Percentiles rank a stretch among this genome's conserved stretches.
Evolutionary conservation across 306 rosid species (phyloP).

Genomic region (Cicer yamashitae): DNA sequence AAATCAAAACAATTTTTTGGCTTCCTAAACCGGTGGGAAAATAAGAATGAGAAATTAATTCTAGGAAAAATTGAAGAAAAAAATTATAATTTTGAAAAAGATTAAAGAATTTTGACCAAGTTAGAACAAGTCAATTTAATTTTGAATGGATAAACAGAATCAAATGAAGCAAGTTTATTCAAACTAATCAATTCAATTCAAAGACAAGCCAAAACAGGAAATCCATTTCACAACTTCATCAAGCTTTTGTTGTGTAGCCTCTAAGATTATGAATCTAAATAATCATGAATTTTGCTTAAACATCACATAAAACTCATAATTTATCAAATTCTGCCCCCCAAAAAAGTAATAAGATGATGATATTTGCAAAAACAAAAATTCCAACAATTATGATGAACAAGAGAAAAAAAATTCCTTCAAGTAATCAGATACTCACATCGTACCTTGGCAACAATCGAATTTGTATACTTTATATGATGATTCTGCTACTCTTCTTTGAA

Average conservation of each 20-base stretch:
- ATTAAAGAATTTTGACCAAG: not conserved
- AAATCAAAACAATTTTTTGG: slow-evolving; percentile 11
- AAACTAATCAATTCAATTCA: slow-evolving; percentile 5
- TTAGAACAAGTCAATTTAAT: not conserved
- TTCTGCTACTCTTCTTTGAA: slow-evolving; percentile 27
- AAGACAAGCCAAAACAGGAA: not conserved
- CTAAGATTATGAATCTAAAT: slow-evolving; percentile 18
- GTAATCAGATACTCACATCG: slow-evolving; percentile 37
- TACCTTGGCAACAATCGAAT: slow-evolving; percentile 42
- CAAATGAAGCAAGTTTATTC: not conserved
- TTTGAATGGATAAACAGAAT: not conserved
- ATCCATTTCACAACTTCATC: slow-evolving; percentile 29
- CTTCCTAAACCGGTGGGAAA: not conserved
- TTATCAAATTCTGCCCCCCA: not conserved
- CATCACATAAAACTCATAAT: not conserved
- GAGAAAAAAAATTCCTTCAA: slow-evolving; percentile 15
- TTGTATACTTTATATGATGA: slow-evolving; percentile 5
- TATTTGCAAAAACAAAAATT: not conserved
- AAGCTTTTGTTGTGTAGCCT: slow-evolving; percentile 29
- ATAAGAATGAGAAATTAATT: not conserved
- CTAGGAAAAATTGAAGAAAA: not conserved
- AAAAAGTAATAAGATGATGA: not conserved
- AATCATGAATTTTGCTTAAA: slow-evolving; percentile 23
- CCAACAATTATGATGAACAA: slow-evolving; percentile 34
- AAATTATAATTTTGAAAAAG: not conserved